Percentiles rank a stretch among this genome's conserved stretches.
Evolutionary conservation across 768 basidiomycete species (phyloP).

Genomic region (Neoboletus magnificus): DNA sequence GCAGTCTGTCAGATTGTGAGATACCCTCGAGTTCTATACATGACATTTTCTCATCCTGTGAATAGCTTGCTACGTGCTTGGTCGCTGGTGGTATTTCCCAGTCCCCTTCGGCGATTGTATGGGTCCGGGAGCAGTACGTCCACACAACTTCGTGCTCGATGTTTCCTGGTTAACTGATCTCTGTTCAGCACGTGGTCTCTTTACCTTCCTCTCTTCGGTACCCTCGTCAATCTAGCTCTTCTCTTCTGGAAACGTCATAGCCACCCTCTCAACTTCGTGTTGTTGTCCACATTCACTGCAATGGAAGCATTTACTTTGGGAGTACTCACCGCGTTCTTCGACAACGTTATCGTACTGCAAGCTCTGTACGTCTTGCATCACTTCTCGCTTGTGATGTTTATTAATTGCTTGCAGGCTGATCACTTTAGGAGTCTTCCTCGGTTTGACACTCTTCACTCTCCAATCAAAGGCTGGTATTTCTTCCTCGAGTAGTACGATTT

Average conservation of each 20-base stretch:
- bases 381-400: neutral
- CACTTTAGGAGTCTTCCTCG: slow-evolving; percentile 89
- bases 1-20: slow-evolving; percentile 73
- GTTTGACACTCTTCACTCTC: slow-evolving; percentile 90
- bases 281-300: slow-evolving; percentile 84
- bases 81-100: slow-evolving; percentile 72
- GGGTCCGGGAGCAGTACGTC: slow-evolving; percentile 70
- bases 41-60: slow-evolving; percentile 1
- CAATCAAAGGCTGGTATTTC: slow-evolving; percentile 72
- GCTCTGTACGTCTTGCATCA: slow-evolving; percentile 58
- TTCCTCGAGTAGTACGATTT: neutral
- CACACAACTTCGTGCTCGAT: neutral
- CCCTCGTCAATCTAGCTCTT: slow-evolving; percentile 72
- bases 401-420: slow-evolving; percentile 54
- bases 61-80: slow-evolving; percentile 67
- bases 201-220: slow-evolving; percentile 75
- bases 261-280: slow-evolving; percentile 81
- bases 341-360: slow-evolving; percentile 74
- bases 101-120: slow-evolving; percentile 55
- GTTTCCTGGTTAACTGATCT: neutral
- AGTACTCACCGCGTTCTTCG: slow-evolving; percentile 73
- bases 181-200: slow-evolving; percentile 67
- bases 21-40: neutral
- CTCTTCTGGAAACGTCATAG: slow-evolving; percentile 93
- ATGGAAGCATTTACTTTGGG: slow-evolving; percentile 92